Conservation (phyloP, 257 asterid genomes). For the Penstemon newberryi region DNA sequence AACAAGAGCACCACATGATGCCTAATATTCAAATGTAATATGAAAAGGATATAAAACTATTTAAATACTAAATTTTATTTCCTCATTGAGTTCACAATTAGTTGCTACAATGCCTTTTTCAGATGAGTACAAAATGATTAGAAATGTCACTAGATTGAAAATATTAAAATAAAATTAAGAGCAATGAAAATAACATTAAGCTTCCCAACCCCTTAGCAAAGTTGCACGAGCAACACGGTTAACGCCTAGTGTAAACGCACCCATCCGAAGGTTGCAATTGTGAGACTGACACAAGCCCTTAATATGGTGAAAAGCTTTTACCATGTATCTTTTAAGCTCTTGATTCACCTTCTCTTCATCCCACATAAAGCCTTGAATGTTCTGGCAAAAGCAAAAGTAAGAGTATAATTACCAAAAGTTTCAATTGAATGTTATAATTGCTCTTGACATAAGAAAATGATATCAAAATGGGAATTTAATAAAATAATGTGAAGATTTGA, state of each 20-base stretch:
- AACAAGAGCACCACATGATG: no score
- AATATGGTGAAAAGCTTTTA: slow-evolving; percentile 58
- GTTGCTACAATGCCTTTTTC: no score
- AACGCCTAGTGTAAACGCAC: slow-evolving; percentile 69
- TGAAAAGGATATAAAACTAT: no score
- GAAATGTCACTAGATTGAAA: slow-evolving; percentile 6
- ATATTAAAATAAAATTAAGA: background rate
- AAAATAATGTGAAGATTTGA: no score
- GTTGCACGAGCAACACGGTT: slow-evolving; percentile 69
- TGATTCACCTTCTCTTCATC: slow-evolving; percentile 65
- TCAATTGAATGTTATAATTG: no score
- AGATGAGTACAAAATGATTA: background rate
- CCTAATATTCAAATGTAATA: no score
- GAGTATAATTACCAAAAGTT: no score
- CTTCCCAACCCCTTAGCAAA: slow-evolving; percentile 61
- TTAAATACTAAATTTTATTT: no score
- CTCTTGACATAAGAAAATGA: no score
- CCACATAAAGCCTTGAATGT: slow-evolving; percentile 84
- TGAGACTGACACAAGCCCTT: slow-evolving; percentile 58
- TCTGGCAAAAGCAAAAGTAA: slow-evolving; percentile 34
- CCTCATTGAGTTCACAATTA: no score
- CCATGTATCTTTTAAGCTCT: slow-evolving; percentile 70
- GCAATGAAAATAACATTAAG: slow-evolving; percentile 22
- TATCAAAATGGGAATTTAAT: no score
- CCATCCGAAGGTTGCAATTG: slow-evolving; percentile 73